phyloP scores from a whole-genome alignment of 139 green algal species.

The Coelastrella sp. region DNA sequence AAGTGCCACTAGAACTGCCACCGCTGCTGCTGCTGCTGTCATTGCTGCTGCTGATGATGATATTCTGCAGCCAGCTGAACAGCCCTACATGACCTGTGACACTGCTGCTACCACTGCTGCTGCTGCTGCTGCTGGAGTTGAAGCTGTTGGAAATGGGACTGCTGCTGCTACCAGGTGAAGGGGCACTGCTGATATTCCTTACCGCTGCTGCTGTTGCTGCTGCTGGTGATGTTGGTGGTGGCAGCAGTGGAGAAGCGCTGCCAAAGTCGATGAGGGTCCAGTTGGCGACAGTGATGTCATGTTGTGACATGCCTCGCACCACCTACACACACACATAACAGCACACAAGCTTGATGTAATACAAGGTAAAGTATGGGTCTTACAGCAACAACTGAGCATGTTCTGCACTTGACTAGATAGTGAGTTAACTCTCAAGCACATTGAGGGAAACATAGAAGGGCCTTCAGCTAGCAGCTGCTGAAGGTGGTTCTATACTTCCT shows the following conservation, averaged over 20 bases:
- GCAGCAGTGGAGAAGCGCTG: conserved; percentile 4
- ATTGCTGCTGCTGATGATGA: not conserved
- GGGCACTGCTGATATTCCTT: too few species aligned
- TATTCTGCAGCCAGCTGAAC: not conserved
- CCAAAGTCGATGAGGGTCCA: conserved; percentile 24
- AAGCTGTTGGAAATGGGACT: not conserved
- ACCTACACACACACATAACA: not conserved
- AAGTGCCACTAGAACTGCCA: not conserved
- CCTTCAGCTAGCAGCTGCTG: too few species aligned
- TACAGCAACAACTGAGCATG: not conserved
- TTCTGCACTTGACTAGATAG: too few species aligned
- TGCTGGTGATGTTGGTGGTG: not conserved
- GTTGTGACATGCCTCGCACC: not conserved
- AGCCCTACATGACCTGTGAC: not conserved
- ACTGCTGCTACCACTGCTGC: not conserved
- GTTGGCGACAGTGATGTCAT: conserved; percentile 5
- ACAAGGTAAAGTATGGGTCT: not conserved
- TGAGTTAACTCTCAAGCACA: too few species aligned
- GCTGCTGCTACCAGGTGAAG: not conserved
- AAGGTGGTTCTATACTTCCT: too few species aligned
- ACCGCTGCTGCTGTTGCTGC: conserved; percentile 16
- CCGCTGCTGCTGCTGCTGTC: not conserved
- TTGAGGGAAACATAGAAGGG: too few species aligned
- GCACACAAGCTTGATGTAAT: not conserved
- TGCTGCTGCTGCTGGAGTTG: not conserved